Conservation (phyloP, 495 filamentous ascomycete genomes). For the Penicilliopsis zonata region DNA sequence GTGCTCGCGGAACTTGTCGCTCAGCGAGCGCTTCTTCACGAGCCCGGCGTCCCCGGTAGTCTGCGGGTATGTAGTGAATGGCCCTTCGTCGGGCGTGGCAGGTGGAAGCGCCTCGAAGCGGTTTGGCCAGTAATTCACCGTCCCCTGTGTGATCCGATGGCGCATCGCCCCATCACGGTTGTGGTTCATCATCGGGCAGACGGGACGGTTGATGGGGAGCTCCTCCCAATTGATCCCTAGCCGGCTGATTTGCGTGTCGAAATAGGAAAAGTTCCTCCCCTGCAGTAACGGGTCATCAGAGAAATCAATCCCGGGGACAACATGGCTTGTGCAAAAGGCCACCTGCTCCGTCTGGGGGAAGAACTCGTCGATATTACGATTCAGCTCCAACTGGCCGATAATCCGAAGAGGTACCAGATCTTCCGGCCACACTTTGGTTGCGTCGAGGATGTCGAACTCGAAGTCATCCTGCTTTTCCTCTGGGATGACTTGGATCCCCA, state of each 20-base stretch:
- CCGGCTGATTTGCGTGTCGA: constrained; percentile 74
- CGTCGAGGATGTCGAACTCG: constrained; percentile 82
- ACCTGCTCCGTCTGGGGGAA: constrained; percentile 72
- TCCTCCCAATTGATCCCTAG: constrained; percentile 81
- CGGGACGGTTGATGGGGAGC: constrained; percentile 67
- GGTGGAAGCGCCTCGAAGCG: constrained; percentile 48
- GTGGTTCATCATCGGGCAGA: constrained; percentile 74
- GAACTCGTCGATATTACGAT: constrained; percentile 76
- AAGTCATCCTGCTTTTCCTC: constrained; percentile 67
- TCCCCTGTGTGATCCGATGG: constrained; percentile 42
- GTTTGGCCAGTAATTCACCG: constrained; percentile 77
- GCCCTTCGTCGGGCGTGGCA: constrained; percentile 40
- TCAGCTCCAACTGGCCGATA: constrained; percentile 73
- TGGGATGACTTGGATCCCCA: constrained; percentile 65
- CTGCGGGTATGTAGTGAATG: constrained; percentile 50
- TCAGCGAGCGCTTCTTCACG: constrained; percentile 57
- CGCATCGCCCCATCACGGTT: constrained; percentile 63
- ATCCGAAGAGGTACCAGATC: constrained; percentile 67
- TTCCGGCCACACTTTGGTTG: constrained; percentile 89
- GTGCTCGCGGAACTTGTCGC: constrained; percentile 74
- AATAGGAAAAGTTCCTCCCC: constrained; percentile 79
- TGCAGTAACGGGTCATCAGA: constrained; percentile 76
- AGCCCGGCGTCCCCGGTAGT: too few relatives aligned
- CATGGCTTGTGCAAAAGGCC: constrained; percentile 76
- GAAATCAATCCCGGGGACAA: constrained; percentile 81